Conservation (phyloP, 2,329 filamentous ascomycete genomes). For the Penicillium sp. region DNA sequence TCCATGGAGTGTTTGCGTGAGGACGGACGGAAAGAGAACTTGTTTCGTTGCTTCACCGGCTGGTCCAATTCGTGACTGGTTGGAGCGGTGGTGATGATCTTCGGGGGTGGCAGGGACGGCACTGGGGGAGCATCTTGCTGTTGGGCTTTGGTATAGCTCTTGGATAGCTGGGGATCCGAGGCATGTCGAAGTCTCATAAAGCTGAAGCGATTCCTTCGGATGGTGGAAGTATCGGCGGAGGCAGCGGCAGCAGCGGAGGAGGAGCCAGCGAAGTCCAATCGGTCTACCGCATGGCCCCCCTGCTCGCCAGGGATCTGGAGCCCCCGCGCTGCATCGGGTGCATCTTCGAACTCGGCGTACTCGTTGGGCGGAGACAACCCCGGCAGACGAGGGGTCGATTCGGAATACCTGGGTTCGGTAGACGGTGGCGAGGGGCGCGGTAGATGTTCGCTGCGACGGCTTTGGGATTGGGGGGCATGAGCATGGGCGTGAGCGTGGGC, state of each 20-base stretch:
- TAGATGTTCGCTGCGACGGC: slow-evolving; percentile 43
- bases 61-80: slow-evolving; percentile 65
- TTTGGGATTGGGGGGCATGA: slow-evolving; percentile 23
- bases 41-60: slow-evolving; percentile 44
- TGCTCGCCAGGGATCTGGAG: slow-evolving; percentile 17
- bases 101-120: slow-evolving; percentile 53
- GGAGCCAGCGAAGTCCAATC: slow-evolving; percentile 20
- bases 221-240: slow-evolving; percentile 24
- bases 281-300: slow-evolving; percentile 17
- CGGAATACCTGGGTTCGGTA: slow-evolving; percentile 38
- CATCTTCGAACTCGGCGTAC: slow-evolving; percentile 2
- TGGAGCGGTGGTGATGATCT: slow-evolving; percentile 90
- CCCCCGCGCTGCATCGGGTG: slow-evolving; percentile 5
- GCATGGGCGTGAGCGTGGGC: slow-evolving; percentile 11
- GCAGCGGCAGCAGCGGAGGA: slow-evolving; percentile 13
- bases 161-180: slow-evolving; percentile 85
- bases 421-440: slow-evolving; percentile 38
- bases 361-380: slow-evolving; percentile 18
- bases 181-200: slow-evolving; percentile 87
- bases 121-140: slow-evolving; percentile 53
- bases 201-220: slow-evolving; percentile 58
- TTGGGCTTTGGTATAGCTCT: slow-evolving; percentile 68
- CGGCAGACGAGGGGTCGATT: slow-evolving; percentile 38
- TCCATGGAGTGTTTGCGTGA: slow-evolving; percentile 40
- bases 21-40: slow-evolving; percentile 44